A percentile compares a stretch with the other conserved stretches of the same genome.
Conservation (phyloP, 2,329 filamentous ascomycete species). For the Thyridium curvatum region DNA sequence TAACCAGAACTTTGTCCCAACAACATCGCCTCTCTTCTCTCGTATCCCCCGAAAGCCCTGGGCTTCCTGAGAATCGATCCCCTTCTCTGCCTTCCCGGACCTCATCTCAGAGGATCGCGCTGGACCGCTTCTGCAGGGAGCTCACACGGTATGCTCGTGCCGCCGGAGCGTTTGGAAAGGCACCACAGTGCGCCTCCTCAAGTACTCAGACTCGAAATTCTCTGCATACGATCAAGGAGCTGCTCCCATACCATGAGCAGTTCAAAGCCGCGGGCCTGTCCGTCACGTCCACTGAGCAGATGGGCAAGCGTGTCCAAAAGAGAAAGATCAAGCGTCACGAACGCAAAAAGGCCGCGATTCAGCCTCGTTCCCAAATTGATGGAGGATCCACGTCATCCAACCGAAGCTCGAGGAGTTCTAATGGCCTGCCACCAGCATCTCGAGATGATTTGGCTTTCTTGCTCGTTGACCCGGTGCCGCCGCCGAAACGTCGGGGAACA, state of each 20-base stretch:
- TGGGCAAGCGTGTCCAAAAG: neutral
- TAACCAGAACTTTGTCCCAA: conserved; percentile 37
- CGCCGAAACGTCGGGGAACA: too few species aligned
- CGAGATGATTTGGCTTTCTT: too few species aligned
- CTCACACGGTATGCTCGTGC: conserved; percentile 34
- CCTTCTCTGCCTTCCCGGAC: conserved; percentile 26
- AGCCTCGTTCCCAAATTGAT: too few species aligned
- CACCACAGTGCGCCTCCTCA: conserved; percentile 31
- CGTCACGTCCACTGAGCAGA: conserved; percentile 46
- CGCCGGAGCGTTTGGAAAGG: conserved; percentile 27
- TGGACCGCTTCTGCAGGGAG: conserved; percentile 33
- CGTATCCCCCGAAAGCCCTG: conserved; percentile 12
- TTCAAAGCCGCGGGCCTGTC: conserved; percentile 49
- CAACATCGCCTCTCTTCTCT: conserved; percentile 34
- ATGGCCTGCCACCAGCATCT: too few species aligned
- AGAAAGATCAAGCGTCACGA: neutral
- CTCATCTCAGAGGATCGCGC: conserved; percentile 33
- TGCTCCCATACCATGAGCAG: conserved; percentile 47
- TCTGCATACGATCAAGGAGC: conserved; percentile 42
- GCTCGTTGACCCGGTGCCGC: too few species aligned
- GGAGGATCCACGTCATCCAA: too few species aligned
- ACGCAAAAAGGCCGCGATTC: too few species aligned
- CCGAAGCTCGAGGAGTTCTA: too few species aligned
- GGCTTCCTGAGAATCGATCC: conserved; percentile 3
- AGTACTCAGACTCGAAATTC: conserved; percentile 33